phyloP scores from a whole-genome alignment of 768 basidiomycete species.

The Leucocoprinus sp. region DNA sequence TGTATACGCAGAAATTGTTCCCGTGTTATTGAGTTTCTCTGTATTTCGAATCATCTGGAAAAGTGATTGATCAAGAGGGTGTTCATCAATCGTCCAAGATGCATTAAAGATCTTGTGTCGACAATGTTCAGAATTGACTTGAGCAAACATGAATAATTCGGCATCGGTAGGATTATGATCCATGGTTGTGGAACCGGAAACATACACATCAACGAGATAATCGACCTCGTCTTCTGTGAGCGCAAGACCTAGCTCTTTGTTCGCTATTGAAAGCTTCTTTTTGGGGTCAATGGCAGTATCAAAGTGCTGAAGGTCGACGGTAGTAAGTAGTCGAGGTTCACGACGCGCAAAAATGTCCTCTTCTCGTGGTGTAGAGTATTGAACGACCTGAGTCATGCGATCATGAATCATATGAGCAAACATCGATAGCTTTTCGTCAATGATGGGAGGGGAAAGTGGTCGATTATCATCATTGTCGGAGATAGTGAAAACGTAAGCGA shows the following conservation, averaged over 20 bases:
- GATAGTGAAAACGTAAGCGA: slow-evolving; percentile 56
- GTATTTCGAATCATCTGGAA: slow-evolving; percentile 99
- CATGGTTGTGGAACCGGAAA: slow-evolving; percentile 58
- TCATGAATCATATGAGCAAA: slow-evolving; percentile 80
- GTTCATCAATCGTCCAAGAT: slow-evolving; percentile 82
- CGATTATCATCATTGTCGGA: slow-evolving; percentile 24
- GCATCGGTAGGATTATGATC: slow-evolving; percentile 90
- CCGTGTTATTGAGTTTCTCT: slow-evolving; percentile 61
- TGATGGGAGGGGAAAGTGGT: slow-evolving; percentile 34
- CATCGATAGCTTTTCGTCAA: slow-evolving; percentile 36
- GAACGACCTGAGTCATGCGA: slow-evolving; percentile 90
- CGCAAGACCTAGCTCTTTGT: slow-evolving; percentile 82
- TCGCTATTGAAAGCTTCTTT: slow-evolving; percentile 64
- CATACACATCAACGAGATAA: slow-evolving; percentile 86
- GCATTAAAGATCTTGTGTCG: slow-evolving; percentile 99
- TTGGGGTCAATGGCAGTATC: slow-evolving; percentile 35
- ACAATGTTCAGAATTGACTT: slow-evolving; percentile 99
- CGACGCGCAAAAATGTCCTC: slow-evolving; percentile 51
- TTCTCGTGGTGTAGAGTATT: slow-evolving; percentile 49
- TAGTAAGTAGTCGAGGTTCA: slow-evolving; percentile 58
- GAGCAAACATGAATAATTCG: slow-evolving; percentile 99
- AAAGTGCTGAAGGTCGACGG: slow-evolving; percentile 52
- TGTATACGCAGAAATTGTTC: slow-evolving; percentile 94
- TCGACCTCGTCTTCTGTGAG: slow-evolving; percentile 84
- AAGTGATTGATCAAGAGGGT: slow-evolving; percentile 57